phyloP scores from a whole-genome alignment of 345 rosid species.

The Rhodamnia argentea region DNA sequence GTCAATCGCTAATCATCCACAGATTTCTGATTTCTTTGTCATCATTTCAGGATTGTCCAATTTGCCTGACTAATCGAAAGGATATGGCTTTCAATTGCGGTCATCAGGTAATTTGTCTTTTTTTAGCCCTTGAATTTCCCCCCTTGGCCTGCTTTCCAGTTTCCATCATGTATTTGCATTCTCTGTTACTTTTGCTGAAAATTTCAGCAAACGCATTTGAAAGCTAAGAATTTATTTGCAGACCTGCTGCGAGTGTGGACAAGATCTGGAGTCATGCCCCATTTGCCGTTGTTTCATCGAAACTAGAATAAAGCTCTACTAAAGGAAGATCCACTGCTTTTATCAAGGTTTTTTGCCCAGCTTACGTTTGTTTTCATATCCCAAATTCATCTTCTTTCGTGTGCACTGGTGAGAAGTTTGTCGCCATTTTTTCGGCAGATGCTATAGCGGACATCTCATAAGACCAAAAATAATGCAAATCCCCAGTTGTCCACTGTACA shows the following conservation, averaged over 20 bases:
- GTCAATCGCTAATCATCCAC: neutral
- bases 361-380: neutral
- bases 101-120: slow-evolving; percentile 51
- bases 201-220: neutral
- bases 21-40: neutral
- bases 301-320: slow-evolving; percentile 84
- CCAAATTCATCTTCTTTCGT: neutral
- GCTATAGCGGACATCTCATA: neutral
- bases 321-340: neutral
- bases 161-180: neutral
- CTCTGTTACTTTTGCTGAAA: neutral
- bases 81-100: slow-evolving; percentile 82
- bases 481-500: neutral
- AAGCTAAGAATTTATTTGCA: slow-evolving; percentile 10
- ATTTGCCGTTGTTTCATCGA: slow-evolving; percentile 64
- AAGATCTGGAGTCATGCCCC: slow-evolving; percentile 67
- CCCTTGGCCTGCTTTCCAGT: neutral
- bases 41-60: slow-evolving; percentile 42
- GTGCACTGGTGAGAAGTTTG: neutral
- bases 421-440: neutral
- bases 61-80: slow-evolving; percentile 47
- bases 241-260: slow-evolving; percentile 88
- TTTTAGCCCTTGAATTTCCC: neutral
- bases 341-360: neutral
- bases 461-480: neutral